Evolutionary conservation across 495 filamentous ascomycete genomes (phyloP), one percentile per base, ranked within the genome.

Genomic region (Penicillium ochrochloron): DNA sequence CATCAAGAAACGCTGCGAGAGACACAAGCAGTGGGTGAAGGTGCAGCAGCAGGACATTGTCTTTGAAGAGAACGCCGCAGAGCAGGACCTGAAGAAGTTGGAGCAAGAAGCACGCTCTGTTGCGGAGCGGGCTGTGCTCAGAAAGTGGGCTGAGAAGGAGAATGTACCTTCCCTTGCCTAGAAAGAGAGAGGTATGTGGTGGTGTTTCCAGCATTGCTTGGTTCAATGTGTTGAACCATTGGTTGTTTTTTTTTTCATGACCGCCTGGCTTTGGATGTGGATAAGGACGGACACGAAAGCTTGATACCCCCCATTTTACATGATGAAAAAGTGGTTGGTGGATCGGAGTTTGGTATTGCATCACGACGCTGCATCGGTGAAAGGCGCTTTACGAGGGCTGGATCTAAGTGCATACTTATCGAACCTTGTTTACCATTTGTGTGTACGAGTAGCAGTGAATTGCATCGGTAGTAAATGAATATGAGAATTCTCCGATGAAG

Each of bases 11-110:
- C 76, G 82, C 6, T 85, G 83, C 59, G 82, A 84, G 65, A 64
- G 82, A 57, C 83, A 85, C 61, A 80, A 80, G 54, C 76, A 81
- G 44, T 85, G 83, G 83, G 65, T 78, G 48, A 85, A 83, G 62
- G 73, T 83, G 11, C 80, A 83, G 57, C 80, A 84, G 63, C 80
- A 84, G 42, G 82, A 85, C 25, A 77, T 76, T 31, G 56, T 72
- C 19, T 84, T 85, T 35, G 82, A 84, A 59, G 75, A 81, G 63
- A 71, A 73, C 19, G 77, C 78, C 12, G 73, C 79, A 14, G 64
- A 71, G 48, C 67, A 75, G 59, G 80, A 78, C 50, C 77, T 84
- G 56, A 61, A 57, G 33, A 73, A 68, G 61, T 80, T 77, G 60
- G 81, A 84, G 65, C 70, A 73, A 35, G 80, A 85, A 60, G 81